Conservation (phyloP, 257 asterid species). For the Catharanthus roseus region DNA sequence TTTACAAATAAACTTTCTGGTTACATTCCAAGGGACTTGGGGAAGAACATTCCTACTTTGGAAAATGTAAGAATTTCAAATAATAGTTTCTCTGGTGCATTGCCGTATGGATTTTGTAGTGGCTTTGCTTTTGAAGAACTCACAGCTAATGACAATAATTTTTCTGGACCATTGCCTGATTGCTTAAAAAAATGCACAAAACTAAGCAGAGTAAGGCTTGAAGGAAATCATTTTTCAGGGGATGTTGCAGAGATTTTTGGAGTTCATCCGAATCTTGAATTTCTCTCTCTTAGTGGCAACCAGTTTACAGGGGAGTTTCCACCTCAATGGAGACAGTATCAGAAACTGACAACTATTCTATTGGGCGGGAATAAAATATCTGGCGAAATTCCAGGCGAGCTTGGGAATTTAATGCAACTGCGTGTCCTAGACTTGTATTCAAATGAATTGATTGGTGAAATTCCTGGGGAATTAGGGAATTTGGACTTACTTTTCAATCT, state of each 20-base stretch:
- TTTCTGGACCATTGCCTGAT: constrained; percentile 58
- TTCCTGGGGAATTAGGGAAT: constrained; percentile 54
- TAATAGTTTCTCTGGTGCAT: constrained; percentile 60
- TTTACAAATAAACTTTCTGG: constrained; percentile 50
- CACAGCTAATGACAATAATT: constrained; percentile 47
- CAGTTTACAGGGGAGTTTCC: constrained; percentile 54
- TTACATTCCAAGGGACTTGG: constrained; percentile 53
- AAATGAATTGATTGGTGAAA: constrained; percentile 51
- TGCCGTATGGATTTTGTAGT: constrained; percentile 59
- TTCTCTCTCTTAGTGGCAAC: constrained; percentile 46
- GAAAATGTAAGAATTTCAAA: constrained; percentile 44
- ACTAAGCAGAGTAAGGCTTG: constrained; percentile 47
- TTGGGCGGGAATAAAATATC: constrained; percentile 44
- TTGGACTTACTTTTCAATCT: constrained; percentile 33
- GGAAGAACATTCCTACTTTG: constrained; percentile 37
- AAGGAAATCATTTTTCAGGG: constrained; percentile 57
- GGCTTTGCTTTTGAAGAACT: constrained; percentile 43
- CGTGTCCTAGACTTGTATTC: constrained; percentile 46
- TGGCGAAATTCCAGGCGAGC: constrained; percentile 64
- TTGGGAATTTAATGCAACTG: constrained; percentile 51
- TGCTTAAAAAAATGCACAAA: constrained; percentile 62
- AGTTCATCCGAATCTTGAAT: constrained; percentile 44
- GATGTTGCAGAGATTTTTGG: constrained; percentile 58
- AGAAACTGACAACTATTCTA: constrained; percentile 43
- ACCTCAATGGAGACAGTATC: constrained; percentile 50